Base-by-base conservation (phyloP, 139 green algal genomes). In the Chlorella sp. region DNA sequence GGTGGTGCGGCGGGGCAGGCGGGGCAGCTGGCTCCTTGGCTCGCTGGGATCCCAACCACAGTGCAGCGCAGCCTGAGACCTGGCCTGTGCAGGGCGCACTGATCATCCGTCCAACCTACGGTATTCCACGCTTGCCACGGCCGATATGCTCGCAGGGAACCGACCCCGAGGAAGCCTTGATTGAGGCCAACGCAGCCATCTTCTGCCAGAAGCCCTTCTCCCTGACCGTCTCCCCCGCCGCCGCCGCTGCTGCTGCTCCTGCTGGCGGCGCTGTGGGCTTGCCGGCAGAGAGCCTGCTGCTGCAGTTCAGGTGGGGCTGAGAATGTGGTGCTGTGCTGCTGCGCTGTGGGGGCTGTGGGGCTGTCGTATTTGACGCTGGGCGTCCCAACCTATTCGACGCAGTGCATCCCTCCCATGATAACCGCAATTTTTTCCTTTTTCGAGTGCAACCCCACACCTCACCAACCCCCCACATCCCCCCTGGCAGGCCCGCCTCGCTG, bases 151-250 rank as follows among this genome's bases (percentile, higher is more conserved):
- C 46, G 11, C 51, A 60, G 51, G 51, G 13, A 3, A 24, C 51
- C 16, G 70, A 54, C 41, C 8, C 9, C 30, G 41, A 76, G 70
- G 38, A 76, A 14, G 70, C 32, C 24, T 19, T 76, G 70, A 32
- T 30, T 2, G 70, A 76, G 41, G 51, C 41, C 70, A 44, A 76
- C 26, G 70, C 41, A 24, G 24, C 41, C 41, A 76, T 76, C 41
- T 76, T 76, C 70, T 76, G 70, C 70, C 51, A 76, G 70, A 30
- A 54, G 41, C 26, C 40, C 41, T 76, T 76, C 41, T 34, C 41
- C 26, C 24, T 76, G 24, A n/a, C 70, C 2, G 70, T 76, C 41
- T 30, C 43, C 2, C 24, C 14, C 7, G 5, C 65, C 11, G 65
- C 7, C 65, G 65, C 34, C n/a, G 65, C 65, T 11, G 32, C 24